A percentile compares a stretch with the other conserved stretches of the same genome.
These are phyloP conservation scores for Aethionema arabicum DNA, from an alignment of 345 rosid species.

Conservation along the genomic window DNA sequence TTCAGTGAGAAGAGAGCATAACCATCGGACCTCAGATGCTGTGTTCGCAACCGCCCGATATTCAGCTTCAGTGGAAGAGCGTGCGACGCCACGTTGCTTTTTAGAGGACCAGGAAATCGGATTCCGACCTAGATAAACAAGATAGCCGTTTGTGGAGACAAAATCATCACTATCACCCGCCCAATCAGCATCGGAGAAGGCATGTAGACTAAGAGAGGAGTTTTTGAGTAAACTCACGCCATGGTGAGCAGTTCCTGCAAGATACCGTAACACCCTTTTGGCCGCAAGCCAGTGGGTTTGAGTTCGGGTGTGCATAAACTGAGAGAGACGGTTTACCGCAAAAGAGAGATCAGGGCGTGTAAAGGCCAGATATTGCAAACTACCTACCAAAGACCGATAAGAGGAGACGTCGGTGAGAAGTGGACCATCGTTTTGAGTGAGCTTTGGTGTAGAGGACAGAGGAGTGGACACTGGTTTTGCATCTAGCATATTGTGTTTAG, in stretches of 20 bases:
- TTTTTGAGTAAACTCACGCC: not conserved
- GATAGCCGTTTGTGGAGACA: not conserved
- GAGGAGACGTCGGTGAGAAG: not conserved
- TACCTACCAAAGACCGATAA: not conserved
- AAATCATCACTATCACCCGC: not conserved
- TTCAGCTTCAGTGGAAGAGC: not conserved
- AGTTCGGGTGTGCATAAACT: not conserved
- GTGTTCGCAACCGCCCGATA: not conserved
- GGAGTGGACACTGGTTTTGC: not conserved
- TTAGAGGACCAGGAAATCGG: not conserved
- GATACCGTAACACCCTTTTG: not conserved
- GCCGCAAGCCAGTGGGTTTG: no score
- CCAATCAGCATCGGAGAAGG: constrained; percentile 4
- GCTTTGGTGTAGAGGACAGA: not conserved
- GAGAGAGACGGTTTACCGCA: not conserved
- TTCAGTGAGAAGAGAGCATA: not conserved
- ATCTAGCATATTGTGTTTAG: not conserved
- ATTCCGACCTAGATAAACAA: not conserved
- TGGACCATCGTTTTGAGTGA: not conserved
- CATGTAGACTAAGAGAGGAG: not conserved
- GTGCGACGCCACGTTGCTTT: not conserved
- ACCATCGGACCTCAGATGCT: no score
- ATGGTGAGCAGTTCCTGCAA: not conserved
- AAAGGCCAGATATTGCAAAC: not conserved
- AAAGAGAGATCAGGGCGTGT: no score